Base-by-base conservation (phyloP, 139 green algal genomes). In the Nannochloris sp. region DNA sequence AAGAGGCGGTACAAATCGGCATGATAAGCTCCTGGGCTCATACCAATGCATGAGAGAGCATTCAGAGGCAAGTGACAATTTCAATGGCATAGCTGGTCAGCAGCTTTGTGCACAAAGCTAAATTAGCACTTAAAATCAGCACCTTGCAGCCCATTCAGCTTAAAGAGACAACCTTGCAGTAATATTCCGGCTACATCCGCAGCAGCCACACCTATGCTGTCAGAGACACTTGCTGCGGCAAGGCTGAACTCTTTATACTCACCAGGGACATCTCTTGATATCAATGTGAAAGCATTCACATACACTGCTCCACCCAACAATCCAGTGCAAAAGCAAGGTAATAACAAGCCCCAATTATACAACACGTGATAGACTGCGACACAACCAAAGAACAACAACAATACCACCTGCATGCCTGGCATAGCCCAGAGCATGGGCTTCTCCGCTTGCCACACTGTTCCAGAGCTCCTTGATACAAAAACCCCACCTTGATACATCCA, bases 221-320 rank as follows among this genome's bases (percentile, higher is more conserved):
- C 82, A 8, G 68, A 81, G 23, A 88, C 24, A 23, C 65, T 79
- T 14, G 82, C 80, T 15, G 82, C 82, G 3, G 48, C 65, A 43
- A 88, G 34, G 0, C 61, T 73, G 19, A 88, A 87, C 60, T 87
- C 82, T 19, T 65, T 58, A 11, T 71, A 34, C 34, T 58, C 11
- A 3, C 68, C 48, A 1, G 74, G n/a, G 2, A 80, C 75, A 34
- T 85, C 70, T 4, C 50, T 60, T 5, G 63, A 44, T 18, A 88
- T 67, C 4, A 84, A 43, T 0, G 66, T 84, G 59, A 88, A 88
- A 14, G 70, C 73, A 44, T 84, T 81, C 11, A 88, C 82, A 68
- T 88, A 88, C 43, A 84, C 75, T 10, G 70, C 75, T 5, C 82
- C 82, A 0, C 82, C 82, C 48, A 88, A 29, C 54, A 88, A 56